Evolutionary conservation across 345 rosid genomes (phyloP).

Genomic region (Gossypium anomalum): DNA sequence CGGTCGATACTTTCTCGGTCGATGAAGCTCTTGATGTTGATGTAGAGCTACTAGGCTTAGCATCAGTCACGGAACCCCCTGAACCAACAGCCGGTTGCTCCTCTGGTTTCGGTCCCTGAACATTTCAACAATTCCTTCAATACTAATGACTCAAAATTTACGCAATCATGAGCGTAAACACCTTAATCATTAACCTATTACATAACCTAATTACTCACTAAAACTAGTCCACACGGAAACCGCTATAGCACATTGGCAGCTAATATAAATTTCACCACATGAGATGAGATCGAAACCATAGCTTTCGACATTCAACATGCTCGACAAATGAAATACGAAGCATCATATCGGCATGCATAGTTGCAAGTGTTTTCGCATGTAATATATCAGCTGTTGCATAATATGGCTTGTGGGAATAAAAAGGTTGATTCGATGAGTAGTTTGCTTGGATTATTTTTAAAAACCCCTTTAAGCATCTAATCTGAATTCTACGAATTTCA

Average conservation of each 20-base stretch:
- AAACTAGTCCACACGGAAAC: background rate
- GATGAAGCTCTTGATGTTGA: slow-evolving; percentile 43
- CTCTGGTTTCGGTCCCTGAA: slow-evolving; percentile 70
- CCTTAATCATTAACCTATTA: background rate
- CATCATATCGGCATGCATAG: background rate
- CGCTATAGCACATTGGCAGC: background rate
- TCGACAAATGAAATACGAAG: background rate
- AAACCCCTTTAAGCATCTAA: background rate
- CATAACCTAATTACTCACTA: background rate
- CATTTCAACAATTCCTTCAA: background rate
- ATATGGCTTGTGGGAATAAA: background rate
- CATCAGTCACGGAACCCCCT: slow-evolving; percentile 32
- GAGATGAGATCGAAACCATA: background rate
- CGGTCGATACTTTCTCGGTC: slow-evolving; percentile 58
- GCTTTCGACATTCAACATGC: background rate
- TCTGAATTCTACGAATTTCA: background rate
- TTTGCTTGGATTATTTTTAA: background rate
- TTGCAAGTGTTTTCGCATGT: background rate
- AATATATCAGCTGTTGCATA: background rate
- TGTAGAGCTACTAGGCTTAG: slow-evolving; percentile 35
- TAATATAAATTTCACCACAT: background rate
- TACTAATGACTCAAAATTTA: background rate
- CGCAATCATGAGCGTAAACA: background rate
- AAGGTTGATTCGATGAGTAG: too few relatives aligned
- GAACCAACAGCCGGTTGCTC: slow-evolving; percentile 42